A percentile compares a stretch with the other conserved stretches of the same genome.
These are phyloP conservation scores for Corylus avellana DNA, from an alignment of 306 rosid genomes.

Conservation along the genomic window DNA sequence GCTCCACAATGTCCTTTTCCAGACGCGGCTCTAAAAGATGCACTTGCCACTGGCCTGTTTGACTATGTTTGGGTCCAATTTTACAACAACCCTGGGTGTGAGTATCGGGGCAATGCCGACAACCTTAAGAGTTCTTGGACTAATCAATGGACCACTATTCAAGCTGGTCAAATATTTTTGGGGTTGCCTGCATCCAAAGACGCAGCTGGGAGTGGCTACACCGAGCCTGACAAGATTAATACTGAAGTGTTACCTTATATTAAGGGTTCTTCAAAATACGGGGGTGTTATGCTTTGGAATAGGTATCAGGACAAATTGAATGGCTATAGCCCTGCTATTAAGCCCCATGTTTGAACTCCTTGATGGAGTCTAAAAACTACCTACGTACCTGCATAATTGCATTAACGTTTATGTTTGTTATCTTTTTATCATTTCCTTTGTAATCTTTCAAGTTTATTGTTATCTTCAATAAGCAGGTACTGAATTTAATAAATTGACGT, in stretches of 20 bases:
- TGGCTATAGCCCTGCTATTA: too few species aligned
- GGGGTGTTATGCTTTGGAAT: too few species aligned
- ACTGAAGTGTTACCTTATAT: not conserved
- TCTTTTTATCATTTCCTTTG: too few species aligned
- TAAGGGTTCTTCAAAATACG: slow-evolving; percentile 1
- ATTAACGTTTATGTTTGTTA: too few species aligned
- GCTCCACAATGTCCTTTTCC: slow-evolving; percentile 32
- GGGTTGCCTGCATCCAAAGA: slow-evolving; percentile 7
- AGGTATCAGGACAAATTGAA: too few species aligned
- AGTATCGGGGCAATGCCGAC: slow-evolving; percentile 12
- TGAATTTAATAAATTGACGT: too few species aligned
- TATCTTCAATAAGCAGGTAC: too few species aligned
- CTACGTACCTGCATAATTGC: too few species aligned
- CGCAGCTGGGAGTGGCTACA: slow-evolving; percentile 15
- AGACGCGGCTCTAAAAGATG: slow-evolving; percentile 8
- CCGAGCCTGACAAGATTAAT: not conserved
- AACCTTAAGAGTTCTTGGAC: slow-evolving; percentile 27
- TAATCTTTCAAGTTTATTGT: too few species aligned
- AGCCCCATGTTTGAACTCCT: too few species aligned
- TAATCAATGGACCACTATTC: slow-evolving; percentile 19
- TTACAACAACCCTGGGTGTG: slow-evolving; percentile 27
- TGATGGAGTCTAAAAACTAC: too few species aligned
- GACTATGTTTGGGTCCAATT: slow-evolving; percentile 24
- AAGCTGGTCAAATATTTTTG: slow-evolving; percentile 8
- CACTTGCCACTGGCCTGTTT: slow-evolving; percentile 9